These are phyloP conservation scores for Colletotrichum liriopes DNA, from an alignment of 2,329 filamentous ascomycete genomes.

Conservation along the genomic window DNA sequence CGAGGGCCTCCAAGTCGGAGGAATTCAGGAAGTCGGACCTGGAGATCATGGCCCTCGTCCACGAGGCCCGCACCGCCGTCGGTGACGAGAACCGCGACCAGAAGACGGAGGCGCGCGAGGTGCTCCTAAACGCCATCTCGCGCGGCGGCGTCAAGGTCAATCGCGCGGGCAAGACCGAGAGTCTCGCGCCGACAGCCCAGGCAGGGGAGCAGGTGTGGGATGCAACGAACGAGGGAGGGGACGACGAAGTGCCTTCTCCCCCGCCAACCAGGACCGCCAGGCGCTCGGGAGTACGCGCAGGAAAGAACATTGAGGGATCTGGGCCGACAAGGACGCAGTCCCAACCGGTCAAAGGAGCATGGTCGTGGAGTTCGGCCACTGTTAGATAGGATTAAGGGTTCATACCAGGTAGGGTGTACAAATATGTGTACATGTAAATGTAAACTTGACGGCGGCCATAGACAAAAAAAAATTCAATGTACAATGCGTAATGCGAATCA, in stretches of 20 bases:
- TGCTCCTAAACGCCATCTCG: constrained; percentile 15
- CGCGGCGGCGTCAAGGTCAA: not conserved
- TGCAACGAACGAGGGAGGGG: constrained; percentile 1
- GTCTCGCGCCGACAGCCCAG: not conserved
- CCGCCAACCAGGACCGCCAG: not conserved
- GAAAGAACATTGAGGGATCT: not conserved
- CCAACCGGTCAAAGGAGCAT: constrained; percentile 2
- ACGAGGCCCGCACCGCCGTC: constrained; percentile 14
- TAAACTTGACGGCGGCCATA: constrained; percentile 10
- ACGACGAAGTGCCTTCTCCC: not conserved
- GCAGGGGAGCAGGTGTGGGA: constrained; percentile 1
- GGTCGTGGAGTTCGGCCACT: constrained; percentile 13
- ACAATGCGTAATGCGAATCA: not conserved
- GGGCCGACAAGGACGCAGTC: not conserved
- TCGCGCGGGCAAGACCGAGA: not conserved
- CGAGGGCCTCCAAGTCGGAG: constrained; percentile 34
- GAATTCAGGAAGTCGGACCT: constrained; percentile 32
- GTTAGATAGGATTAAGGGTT: not conserved
- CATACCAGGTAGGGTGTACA: constrained; percentile 10
- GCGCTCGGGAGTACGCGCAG: not conserved
- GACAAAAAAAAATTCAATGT: not conserved
- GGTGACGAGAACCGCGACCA: constrained; percentile 18
- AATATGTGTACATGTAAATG: constrained; percentile 23
- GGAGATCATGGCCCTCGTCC: constrained; percentile 31
- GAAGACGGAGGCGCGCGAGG: constrained; percentile 21